Base-by-base conservation (phyloP, 148 eudicot species). In the Vaccinium myrtillus region DNA sequence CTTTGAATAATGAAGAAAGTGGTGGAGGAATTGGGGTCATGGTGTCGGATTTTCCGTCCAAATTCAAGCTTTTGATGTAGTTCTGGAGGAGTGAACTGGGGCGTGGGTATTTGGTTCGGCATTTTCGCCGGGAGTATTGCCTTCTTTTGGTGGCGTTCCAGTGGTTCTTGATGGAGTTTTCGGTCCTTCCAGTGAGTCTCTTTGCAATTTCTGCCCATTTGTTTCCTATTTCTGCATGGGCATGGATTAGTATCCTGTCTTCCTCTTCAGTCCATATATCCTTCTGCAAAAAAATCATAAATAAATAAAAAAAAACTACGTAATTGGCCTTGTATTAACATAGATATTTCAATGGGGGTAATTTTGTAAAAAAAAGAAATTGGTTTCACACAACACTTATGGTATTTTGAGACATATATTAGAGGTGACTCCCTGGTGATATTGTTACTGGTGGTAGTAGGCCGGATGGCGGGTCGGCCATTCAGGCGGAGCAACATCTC, bases 171-270 rank as follows among this genome's bases (percentile, higher is more conserved):
- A 94, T 92, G 3, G 98, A 91, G 84, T 95, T 95, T 77, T 95
- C 98, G 0, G 98, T 95, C 67, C 98, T 92, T 49, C 97, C 97
- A 0, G 94, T 89, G 0, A 95, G 83, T 9, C 85, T 90, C 82
- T 94, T 95, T 1, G 98, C 98, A 4, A 95, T 95, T 85, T 94
- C 97, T 16, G 98, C 92, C 98, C 98, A 95, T 91, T 91, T 95
- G 89, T 94, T 95, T 8, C 98, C 98, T 50, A 95, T 88, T 61
- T 94, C 90, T 71, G 81, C 51, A 80, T 95, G 98, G 19, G 91
- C 89, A 46, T 91, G 83, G 23, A 95, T 92, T 48, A 95, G 86
- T 21, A 94, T 87, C 82, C 76, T 91, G 81, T 95, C 98, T 77
- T 95, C 98, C 23, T 95, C 98, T 87, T 93, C 97, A n/a, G 88